Percentiles rank a stretch among this genome's conserved stretches.
These are phyloP conservation scores for Acorus calamus DNA, from an alignment of 106 monocot species.

Conservation along the genomic window DNA sequence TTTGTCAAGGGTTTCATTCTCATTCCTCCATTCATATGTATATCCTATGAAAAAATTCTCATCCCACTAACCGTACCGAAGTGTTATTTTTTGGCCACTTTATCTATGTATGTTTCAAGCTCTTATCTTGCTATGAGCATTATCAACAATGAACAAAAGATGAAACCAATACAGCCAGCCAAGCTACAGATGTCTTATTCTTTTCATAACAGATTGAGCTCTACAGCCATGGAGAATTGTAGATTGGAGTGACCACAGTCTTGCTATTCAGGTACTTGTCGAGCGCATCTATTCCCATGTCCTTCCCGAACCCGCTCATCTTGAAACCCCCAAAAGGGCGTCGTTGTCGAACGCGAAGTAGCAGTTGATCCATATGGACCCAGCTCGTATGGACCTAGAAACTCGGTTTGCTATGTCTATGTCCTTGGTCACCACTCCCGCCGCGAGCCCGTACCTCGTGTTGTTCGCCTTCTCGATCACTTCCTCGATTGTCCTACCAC, in stretches of 20 bases:
- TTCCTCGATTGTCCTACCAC: conserved; percentile 56
- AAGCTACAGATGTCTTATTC: too few relatives aligned
- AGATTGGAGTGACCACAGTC: conserved; percentile 43
- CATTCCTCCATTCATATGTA: too few relatives aligned
- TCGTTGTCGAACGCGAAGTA: conserved; percentile 37
- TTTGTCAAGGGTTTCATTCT: too few relatives aligned
- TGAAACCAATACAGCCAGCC: too few relatives aligned
- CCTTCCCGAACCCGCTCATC: conserved; percentile 56
- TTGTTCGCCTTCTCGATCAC: conserved; percentile 60
- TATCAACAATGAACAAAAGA: too few relatives aligned
- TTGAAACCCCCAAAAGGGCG: conserved; percentile 43
- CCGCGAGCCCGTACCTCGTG: conserved; percentile 53
- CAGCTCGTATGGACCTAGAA: conserved; percentile 39
- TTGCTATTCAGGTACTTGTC: conserved; percentile 40
- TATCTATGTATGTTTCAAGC: too few relatives aligned
- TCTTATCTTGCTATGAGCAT: too few relatives aligned
- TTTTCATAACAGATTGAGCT: background rate
- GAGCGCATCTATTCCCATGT: conserved; percentile 25
- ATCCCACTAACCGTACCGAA: too few relatives aligned
- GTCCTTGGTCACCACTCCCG: conserved; percentile 65
- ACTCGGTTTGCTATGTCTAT: conserved; percentile 47
- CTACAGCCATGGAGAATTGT: conserved; percentile 45
- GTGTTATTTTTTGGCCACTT: too few relatives aligned
- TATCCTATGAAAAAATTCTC: too few relatives aligned
- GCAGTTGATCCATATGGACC: conserved; percentile 45